These are phyloP conservation scores for Cyberlindnera veronae DNA, from an alignment of 805 yeast genomes.

Conservation along the genomic window DNA sequence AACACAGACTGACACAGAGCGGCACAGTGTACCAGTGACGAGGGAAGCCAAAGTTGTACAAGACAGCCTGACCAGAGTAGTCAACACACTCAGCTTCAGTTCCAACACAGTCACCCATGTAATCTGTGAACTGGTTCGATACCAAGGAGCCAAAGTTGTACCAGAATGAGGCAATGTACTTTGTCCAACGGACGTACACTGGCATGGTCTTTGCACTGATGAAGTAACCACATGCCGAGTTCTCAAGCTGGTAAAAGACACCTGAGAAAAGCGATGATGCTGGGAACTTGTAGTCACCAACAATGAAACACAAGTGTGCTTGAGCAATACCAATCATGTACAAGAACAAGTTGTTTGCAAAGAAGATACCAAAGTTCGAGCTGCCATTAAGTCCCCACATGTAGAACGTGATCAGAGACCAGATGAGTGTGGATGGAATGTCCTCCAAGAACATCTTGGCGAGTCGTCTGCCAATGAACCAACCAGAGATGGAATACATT, in stretches of 20 bases:
- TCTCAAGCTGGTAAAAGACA: conserved; percentile 43
- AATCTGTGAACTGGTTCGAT: conserved; percentile 64
- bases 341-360: conserved; percentile 53
- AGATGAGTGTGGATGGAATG: conserved; percentile 55
- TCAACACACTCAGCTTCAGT: conserved; percentile 46
- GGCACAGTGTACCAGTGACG: conserved; percentile 65
- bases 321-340: conserved; percentile 54
- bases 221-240: conserved; percentile 79
- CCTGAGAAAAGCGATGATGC: conserved; percentile 18
- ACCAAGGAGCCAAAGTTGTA: conserved; percentile 69
- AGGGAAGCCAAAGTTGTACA: conserved; percentile 58
- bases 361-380: conserved; percentile 55
- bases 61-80: conserved; percentile 52
- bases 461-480: conserved; percentile 43
- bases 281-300: conserved; percentile 21
- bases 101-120: conserved; percentile 61
- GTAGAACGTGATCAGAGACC: conserved; percentile 62
- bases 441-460: conserved; percentile 70
- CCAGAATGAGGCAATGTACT: conserved; percentile 74
- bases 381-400: conserved; percentile 68
- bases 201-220: conserved; percentile 73
- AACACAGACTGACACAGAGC: conserved; percentile 52
- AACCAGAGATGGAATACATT: conserved; percentile 18
- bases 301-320: conserved; percentile 38
- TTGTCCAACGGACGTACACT: conserved; percentile 83